Evolutionary conservation across 2,329 filamentous ascomycete species (phyloP).

Genomic region (Scedosporium minutisporum): DNA sequence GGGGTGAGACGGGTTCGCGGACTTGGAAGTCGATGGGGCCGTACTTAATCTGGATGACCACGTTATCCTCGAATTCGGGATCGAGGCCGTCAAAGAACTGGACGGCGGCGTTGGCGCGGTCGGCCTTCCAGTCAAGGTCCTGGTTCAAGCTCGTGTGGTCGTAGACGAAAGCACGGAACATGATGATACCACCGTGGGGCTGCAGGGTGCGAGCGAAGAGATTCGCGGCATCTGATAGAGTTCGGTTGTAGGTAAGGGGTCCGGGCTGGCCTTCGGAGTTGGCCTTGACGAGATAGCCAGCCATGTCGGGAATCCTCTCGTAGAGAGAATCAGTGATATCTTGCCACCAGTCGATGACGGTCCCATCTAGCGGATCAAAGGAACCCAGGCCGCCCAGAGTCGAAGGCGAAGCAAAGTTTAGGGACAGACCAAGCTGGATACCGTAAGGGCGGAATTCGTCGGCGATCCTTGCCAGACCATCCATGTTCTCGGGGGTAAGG

Average conservation of each 20-base stretch:
- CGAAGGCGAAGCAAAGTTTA: conserved; percentile 59
- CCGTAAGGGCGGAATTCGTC: conserved; percentile 59
- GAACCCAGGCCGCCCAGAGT: conserved; percentile 45
- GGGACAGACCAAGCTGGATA: conserved; percentile 53
- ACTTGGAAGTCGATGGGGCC: conserved; percentile 68
- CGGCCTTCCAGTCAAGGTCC: conserved; percentile 48
- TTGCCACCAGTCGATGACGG: conserved; percentile 54
- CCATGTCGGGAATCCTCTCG: conserved; percentile 52
- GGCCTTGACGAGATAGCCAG: conserved; percentile 61
- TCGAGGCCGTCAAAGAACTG: conserved; percentile 58
- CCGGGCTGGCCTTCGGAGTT: conserved; percentile 65
- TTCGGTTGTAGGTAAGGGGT: conserved; percentile 59
- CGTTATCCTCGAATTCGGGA: conserved; percentile 57
- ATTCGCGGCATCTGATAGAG: conserved; percentile 58
- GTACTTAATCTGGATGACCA: conserved; percentile 65
- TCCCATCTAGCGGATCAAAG: conserved; percentile 53
- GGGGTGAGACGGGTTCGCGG: conserved; percentile 54
- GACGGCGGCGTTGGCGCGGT: conserved; percentile 61
- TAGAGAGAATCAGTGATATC: conserved; percentile 52
- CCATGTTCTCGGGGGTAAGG: conserved; percentile 46
- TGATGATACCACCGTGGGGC: conserved; percentile 50
- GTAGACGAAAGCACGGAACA: conserved; percentile 68
- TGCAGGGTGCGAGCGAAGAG: conserved; percentile 52
- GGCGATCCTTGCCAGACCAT: conserved; percentile 52
- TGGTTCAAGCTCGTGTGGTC: conserved; percentile 42